Evolutionary conservation across 768 basidiomycete genomes (phyloP).

Genomic region (Lactarius akahatsu): DNA sequence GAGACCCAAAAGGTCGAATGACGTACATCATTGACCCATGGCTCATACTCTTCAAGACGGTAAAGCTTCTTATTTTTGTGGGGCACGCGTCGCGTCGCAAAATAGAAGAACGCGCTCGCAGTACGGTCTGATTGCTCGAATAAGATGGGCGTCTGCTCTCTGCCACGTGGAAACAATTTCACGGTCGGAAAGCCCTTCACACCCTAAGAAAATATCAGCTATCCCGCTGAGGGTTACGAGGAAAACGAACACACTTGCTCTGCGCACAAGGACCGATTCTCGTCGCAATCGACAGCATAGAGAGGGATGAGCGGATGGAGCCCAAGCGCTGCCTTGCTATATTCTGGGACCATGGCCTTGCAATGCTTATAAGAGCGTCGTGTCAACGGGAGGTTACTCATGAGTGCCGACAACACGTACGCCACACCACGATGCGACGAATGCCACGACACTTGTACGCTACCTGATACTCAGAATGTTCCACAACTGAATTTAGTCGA

Average conservation of each 20-base stretch:
- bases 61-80: slow-evolving; percentile 63
- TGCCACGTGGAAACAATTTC: slow-evolving; percentile 86
- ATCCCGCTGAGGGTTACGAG: background rate
- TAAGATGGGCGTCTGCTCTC: slow-evolving; percentile 54
- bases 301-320: slow-evolving; percentile 81
- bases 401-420: slow-evolving; percentile 43
- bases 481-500: background rate
- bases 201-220: slow-evolving; percentile 40
- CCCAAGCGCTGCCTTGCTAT: slow-evolving; percentile 73
- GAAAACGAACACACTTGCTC: slow-evolving; percentile 54
- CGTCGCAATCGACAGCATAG: slow-evolving; percentile 94
- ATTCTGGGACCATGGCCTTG: slow-evolving; percentile 81
- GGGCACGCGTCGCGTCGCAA: slow-evolving; percentile 70
- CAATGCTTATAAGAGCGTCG: slow-evolving; percentile 59
- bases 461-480: slow-evolving; percentile 33
- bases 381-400: background rate
- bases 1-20: slow-evolving; percentile 1
- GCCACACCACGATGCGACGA: slow-evolving; percentile 95
- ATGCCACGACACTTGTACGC: slow-evolving; percentile 81
- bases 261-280: slow-evolving; percentile 79
- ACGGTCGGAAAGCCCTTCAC: slow-evolving; percentile 93
- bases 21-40: slow-evolving; percentile 70
- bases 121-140: slow-evolving; percentile 73
- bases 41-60: slow-evolving; percentile 53
- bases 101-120: slow-evolving; percentile 70